Conservation (phyloP, 2,329 filamentous ascomycete genomes). For the Ilyonectria sp. region DNA sequence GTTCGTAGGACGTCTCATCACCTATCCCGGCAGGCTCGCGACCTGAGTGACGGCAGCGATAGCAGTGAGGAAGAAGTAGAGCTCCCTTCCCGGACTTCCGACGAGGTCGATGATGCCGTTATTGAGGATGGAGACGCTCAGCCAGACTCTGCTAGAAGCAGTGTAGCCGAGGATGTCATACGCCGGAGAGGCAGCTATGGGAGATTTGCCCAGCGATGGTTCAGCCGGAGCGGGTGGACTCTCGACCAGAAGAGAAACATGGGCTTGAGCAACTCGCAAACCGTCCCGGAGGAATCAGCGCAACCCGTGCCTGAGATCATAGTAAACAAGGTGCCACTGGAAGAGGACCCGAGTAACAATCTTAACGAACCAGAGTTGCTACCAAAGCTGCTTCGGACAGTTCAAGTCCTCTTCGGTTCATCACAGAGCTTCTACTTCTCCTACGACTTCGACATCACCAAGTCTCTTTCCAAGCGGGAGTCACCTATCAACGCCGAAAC, state of each 20-base stretch:
- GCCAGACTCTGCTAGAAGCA: constrained; percentile 63
- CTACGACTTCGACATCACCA: constrained; percentile 93
- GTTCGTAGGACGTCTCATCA: constrained; percentile 73
- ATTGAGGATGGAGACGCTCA: constrained; percentile 52
- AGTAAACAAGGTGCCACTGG: constrained; percentile 54
- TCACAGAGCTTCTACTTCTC: constrained; percentile 94
- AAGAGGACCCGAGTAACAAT: constrained; percentile 53
- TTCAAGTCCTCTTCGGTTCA: constrained; percentile 86
- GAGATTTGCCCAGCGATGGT: constrained; percentile 91
- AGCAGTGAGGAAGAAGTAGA: constrained; percentile 65
- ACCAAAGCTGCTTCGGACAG: constrained; percentile 87
- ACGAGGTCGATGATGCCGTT: constrained; percentile 62
- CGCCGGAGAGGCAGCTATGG: constrained; percentile 87
- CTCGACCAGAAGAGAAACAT: constrained; percentile 78
- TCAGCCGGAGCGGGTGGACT: constrained; percentile 87
- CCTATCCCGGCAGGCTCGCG: constrained; percentile 56
- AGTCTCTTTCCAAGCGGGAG: constrained; percentile 64
- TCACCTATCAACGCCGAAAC: constrained; percentile 40
- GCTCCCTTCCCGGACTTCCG: constrained; percentile 51
- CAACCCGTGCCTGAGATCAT: constrained; percentile 34
- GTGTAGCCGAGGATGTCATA: constrained; percentile 91
- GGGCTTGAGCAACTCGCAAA: constrained; percentile 70
- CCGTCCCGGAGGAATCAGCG: constrained; percentile 34
- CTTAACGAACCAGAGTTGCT: constrained; percentile 67
- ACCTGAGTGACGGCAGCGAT: constrained; percentile 60